Conservation (phyloP, 2,329 filamentous ascomycete species). For the Microdochium nivale region DNA sequence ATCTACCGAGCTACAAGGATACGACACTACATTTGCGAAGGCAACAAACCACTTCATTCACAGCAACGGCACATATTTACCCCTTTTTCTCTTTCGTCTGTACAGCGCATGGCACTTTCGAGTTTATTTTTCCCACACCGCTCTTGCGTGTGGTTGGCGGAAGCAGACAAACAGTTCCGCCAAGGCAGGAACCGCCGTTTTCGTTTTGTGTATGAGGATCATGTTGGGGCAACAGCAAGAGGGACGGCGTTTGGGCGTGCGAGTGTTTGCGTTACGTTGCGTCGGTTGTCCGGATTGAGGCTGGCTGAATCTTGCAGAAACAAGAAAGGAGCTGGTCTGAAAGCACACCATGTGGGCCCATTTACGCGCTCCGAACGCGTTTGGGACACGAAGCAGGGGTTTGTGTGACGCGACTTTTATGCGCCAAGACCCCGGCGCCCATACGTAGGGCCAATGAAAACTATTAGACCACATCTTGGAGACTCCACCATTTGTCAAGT, state of each 20-base stretch:
- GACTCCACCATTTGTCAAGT: no score
- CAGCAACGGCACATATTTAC: not conserved
- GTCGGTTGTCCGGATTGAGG: not conserved
- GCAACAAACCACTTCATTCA: not conserved
- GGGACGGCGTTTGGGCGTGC: not conserved
- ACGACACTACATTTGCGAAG: not conserved
- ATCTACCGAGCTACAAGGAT: not conserved
- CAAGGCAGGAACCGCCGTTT: not conserved
- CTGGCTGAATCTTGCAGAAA: not conserved
- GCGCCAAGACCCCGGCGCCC: no score
- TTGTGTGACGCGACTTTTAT: no score
- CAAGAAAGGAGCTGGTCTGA: not conserved
- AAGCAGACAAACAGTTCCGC: not conserved
- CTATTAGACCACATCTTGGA: no score
- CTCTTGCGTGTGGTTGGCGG: not conserved
- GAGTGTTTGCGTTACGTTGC: not conserved
- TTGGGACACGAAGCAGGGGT: no score
- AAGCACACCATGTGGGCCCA: not conserved
- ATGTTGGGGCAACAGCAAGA: not conserved
- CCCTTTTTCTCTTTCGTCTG: conserved; percentile 1
- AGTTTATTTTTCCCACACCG: not conserved
- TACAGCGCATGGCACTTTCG: conserved; percentile 1
- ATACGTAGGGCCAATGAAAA: no score
- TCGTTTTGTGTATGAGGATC: not conserved
- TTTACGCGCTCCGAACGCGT: not conserved